These are phyloP conservation scores for Cudoniella acicularis DNA, from an alignment of 495 filamentous ascomycete genomes.

Conservation along the genomic window DNA sequence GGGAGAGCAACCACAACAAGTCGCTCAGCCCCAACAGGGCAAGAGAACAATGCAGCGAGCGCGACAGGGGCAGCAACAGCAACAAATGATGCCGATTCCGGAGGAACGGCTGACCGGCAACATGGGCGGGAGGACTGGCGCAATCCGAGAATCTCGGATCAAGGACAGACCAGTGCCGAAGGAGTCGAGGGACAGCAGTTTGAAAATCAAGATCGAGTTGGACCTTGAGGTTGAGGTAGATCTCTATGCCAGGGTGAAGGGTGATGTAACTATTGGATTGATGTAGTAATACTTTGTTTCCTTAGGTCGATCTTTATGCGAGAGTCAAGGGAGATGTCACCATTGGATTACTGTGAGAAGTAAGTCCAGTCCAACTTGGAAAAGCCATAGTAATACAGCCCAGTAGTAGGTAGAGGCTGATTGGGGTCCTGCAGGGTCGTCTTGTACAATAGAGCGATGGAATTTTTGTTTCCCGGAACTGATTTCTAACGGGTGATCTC, in stretches of 20 bases:
- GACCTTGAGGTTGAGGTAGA: constrained; percentile 30
- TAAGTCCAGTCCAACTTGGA: neutral
- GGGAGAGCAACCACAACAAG: constrained; percentile 20
- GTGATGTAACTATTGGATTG: constrained; percentile 28
- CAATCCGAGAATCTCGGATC: constrained; percentile 26
- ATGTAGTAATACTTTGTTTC: constrained; percentile 20
- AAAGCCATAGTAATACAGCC: neutral
- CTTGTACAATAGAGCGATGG: neutral
- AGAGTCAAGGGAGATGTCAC: constrained; percentile 27
- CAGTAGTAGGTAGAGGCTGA: neutral
- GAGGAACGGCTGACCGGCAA: constrained; percentile 19
- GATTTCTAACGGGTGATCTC: no score
- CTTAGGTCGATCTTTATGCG: constrained; percentile 27
- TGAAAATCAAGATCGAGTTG: constrained; percentile 29
- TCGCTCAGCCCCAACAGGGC: constrained; percentile 8
- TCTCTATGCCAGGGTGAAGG: constrained; percentile 27
- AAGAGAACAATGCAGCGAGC: constrained; percentile 25
- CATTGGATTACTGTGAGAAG: constrained; percentile 23
- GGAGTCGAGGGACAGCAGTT: constrained; percentile 21
- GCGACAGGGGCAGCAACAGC: constrained; percentile 2
- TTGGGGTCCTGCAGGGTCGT: neutral
- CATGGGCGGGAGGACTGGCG: constrained; percentile 23
- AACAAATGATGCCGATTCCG: constrained; percentile 6
- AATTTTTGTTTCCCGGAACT: neutral
- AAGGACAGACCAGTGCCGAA: constrained; percentile 23